phyloP scores from a whole-genome alignment of 2,329 filamentous ascomycete species.

The Neoarthrinium moseri region DNA sequence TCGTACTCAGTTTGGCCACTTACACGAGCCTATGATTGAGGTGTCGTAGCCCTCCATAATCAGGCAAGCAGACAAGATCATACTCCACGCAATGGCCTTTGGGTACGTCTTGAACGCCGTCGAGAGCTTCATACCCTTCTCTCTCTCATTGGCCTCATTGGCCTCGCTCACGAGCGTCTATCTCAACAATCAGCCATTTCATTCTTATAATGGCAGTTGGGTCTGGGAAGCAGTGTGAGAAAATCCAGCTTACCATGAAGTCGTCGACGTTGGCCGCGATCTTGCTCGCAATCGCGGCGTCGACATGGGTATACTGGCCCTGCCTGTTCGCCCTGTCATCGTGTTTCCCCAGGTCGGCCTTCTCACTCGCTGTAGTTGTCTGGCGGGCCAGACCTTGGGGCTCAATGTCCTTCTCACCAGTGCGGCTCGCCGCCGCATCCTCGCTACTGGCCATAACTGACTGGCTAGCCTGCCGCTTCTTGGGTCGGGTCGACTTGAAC shows the following conservation, averaged over 20 bases:
- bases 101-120: constrained; percentile 2
- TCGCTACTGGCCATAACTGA: no score
- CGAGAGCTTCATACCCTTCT: not conserved
- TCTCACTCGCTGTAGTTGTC: not conserved
- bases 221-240: not conserved
- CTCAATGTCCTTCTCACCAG: not conserved
- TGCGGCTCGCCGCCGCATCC: not conserved
- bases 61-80: not conserved
- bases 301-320: not conserved
- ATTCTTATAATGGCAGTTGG: not conserved
- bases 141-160: not conserved
- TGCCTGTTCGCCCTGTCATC: not conserved
- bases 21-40: not conserved
- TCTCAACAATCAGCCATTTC: not conserved
- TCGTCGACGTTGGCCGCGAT: constrained; percentile 2
- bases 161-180: constrained; percentile 5
- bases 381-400: not conserved
- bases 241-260: constrained; percentile 1
- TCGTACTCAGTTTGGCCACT: no score
- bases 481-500: no score
- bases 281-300: not conserved
- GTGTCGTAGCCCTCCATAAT: constrained; percentile 23
- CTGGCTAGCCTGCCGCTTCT: no score
- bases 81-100: constrained; percentile 1
- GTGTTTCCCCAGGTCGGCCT: not conserved